Evolutionary conservation across 768 basidiomycete species (phyloP).

Genomic region (Bullera alba): DNA sequence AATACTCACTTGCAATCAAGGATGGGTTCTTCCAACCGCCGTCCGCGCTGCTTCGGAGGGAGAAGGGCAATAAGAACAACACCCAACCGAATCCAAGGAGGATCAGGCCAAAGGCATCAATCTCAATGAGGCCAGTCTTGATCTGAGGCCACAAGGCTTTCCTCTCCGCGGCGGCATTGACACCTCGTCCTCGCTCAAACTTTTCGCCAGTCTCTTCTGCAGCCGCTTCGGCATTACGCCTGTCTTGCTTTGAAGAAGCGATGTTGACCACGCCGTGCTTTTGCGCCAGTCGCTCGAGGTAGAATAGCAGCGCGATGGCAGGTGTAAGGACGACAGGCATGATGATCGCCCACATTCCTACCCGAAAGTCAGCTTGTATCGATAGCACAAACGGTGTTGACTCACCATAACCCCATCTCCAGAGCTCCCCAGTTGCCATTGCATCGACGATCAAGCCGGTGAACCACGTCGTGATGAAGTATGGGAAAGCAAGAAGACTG

Average conservation of each 20-base stretch:
- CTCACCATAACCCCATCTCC: too few relatives aligned
- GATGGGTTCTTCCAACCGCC: not conserved
- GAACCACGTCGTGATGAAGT: not conserved
- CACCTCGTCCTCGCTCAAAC: too few relatives aligned
- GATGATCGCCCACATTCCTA: not conserved
- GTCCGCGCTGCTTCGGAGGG: constrained; percentile 19
- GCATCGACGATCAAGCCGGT: not conserved
- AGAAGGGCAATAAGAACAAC: constrained; percentile 29
- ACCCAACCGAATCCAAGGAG: constrained; percentile 24
- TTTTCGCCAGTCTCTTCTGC: too few relatives aligned
- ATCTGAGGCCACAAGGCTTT: too few relatives aligned
- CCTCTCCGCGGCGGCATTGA: too few relatives aligned
- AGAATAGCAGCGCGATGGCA: not conserved
- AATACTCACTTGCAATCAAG: too few relatives aligned
- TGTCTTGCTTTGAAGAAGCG: too few relatives aligned
- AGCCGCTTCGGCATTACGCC: too few relatives aligned
- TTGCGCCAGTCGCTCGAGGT: not conserved
- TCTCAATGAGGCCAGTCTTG: constrained; percentile 9
- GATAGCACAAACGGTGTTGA: not conserved
- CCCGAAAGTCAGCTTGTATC: not conserved
- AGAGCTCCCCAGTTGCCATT: too few relatives aligned
- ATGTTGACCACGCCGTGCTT: too few relatives aligned
- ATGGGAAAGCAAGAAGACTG: not conserved
- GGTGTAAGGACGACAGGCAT: not conserved
- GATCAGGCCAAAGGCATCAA: constrained; percentile 32